Evolutionary conservation across 108 stramenopile genomes (phyloP).

Genomic region (Pseudonitzschia multiseries): DNA sequence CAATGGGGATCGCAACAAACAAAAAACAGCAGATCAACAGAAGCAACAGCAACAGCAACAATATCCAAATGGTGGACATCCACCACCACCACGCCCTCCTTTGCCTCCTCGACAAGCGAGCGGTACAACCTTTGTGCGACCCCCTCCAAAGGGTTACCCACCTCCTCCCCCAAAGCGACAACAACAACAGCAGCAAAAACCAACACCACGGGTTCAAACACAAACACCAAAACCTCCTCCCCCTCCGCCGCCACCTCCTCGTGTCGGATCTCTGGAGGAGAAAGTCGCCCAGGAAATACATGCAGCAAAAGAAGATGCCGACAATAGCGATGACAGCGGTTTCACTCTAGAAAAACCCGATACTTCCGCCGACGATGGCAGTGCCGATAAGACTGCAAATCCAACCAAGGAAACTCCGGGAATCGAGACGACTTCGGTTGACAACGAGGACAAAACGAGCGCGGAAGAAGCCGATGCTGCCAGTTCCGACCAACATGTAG

Average conservation of each 20-base stretch:
- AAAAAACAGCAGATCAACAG: not conserved
- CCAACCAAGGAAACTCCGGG: not conserved
- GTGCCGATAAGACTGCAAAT: not conserved
- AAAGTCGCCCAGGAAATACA: not conserved
- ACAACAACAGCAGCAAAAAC: not conserved
- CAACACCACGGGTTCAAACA: not conserved
- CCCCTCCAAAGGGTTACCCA: conserved; percentile 4
- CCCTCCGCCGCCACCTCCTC: conserved; percentile 21
- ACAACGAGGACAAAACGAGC: not conserved
- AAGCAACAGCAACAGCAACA: conserved; percentile 13
- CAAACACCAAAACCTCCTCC: not conserved
- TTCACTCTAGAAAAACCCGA: too few relatives aligned
- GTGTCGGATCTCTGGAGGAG: not conserved
- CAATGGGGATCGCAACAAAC: conserved; percentile 20
- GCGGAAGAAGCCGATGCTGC: not conserved
- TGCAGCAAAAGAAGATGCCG: not conserved
- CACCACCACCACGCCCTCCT: conserved; percentile 10
- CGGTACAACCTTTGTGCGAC: conserved; percentile 13
- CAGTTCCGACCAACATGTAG: not conserved
- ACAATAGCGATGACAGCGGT: not conserved
- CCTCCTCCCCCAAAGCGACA: not conserved
- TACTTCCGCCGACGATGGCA: not conserved
- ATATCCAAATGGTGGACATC: not conserved
- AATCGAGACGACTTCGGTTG: too few relatives aligned
- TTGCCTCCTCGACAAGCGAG: not conserved